phyloP scores from a whole-genome alignment of 2,329 filamentous ascomycete species.

The Fusarium camptoceras region DNA sequence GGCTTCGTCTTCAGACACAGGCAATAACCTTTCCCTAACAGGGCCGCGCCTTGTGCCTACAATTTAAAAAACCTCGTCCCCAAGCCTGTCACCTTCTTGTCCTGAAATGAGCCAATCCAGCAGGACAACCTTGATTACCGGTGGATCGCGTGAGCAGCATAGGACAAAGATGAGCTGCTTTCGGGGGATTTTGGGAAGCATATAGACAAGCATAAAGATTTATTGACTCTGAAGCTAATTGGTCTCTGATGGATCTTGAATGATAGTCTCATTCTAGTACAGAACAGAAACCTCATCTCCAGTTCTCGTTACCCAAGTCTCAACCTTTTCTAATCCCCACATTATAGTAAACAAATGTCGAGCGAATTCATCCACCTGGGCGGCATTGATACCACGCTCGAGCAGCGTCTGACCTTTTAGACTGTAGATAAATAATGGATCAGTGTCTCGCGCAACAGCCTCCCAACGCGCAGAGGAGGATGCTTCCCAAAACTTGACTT shows the following conservation, averaged over 20 bases:
- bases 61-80: not conserved
- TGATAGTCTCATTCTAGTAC: rapidly evolving
- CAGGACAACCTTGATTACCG: not conserved
- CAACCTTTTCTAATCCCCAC: not conserved
- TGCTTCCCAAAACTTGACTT: not conserved
- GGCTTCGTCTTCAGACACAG: not conserved
- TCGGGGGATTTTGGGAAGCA: not conserved
- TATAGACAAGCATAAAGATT: not conserved
- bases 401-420: not conserved
- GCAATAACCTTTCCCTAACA: not conserved
- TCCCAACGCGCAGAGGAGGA: not conserved
- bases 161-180: not conserved
- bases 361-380: not conserved
- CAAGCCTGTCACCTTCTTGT: not conserved
- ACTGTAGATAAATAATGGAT: not conserved
- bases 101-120: not conserved
- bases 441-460: rapidly evolving
- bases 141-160: not conserved
- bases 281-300: not conserved
- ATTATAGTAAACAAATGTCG: not conserved
- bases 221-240: not conserved
- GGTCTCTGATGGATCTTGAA: not conserved
- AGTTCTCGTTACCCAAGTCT: not conserved
- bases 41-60: not conserved
- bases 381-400: rapidly evolving